Evolutionary conservation across 2,329 filamentous ascomycete genomes (phyloP).

Genomic region (Talaromyces sp.): DNA sequence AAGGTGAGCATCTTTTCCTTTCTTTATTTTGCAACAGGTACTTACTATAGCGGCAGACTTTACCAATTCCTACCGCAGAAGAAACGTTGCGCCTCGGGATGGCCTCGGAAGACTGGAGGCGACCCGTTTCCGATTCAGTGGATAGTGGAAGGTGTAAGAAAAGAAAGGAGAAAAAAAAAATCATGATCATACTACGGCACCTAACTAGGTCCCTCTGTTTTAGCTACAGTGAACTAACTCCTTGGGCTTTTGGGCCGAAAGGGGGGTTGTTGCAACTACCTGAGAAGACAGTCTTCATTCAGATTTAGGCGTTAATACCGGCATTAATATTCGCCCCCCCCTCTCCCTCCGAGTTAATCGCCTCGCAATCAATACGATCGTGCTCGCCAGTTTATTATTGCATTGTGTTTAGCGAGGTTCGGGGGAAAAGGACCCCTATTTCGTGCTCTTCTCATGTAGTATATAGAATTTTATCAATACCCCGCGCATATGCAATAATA

Average conservation of each 20-base stretch:
- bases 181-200: neutral
- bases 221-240: neutral
- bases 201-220: neutral
- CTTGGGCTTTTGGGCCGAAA: neutral
- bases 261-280: neutral
- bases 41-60: slow-evolving; percentile 57
- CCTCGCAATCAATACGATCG: neutral
- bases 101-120: slow-evolving; percentile 84
- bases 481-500: neutral
- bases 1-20: slow-evolving; percentile 40
- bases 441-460: neutral
- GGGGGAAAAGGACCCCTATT: neutral
- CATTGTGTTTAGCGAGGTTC: neutral
- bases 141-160: slow-evolving; percentile 30
- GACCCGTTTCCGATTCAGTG: slow-evolving; percentile 74
- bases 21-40: neutral
- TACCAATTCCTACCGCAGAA: slow-evolving; percentile 84
- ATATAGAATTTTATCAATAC: neutral
- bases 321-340: no score
- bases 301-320: neutral
- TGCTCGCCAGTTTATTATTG: neutral
- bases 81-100: slow-evolving; percentile 92
- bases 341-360: neutral
- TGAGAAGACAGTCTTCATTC: neutral
- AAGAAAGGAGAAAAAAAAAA: neutral